Percentiles rank a stretch among this genome's conserved stretches.
Evolutionary conservation across 1,284 basidiomycete species (phyloP).

Genomic region (Filobasidium uniguttulatum): DNA sequence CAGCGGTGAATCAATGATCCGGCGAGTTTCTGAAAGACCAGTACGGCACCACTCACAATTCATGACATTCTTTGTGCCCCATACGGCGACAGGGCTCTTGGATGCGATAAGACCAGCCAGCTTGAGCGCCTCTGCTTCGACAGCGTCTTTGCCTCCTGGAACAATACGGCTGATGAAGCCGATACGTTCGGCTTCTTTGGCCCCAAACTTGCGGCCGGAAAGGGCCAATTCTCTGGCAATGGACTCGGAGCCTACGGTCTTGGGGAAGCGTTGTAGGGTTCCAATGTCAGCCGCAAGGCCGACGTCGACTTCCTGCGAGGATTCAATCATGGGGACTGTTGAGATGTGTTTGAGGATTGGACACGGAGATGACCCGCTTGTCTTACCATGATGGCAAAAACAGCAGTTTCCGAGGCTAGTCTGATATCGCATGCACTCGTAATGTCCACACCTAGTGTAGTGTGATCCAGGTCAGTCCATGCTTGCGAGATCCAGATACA

Average conservation of each 20-base stretch:
- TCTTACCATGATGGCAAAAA: conserved; percentile 41
- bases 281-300: conserved; percentile 85
- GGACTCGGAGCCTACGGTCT: conserved; percentile 65
- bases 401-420: conserved; percentile 49
- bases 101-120: conserved; percentile 53
- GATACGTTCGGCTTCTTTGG: conserved; percentile 54
- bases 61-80: conserved; percentile 64
- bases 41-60: conserved; percentile 7
- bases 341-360: neutral
- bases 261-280: conserved; percentile 70
- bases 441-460: conserved; percentile 44
- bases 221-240: conserved; percentile 67
- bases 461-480: neutral
- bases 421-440: conserved; percentile 69
- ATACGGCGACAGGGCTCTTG: conserved; percentile 70
- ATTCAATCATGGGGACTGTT: neutral
- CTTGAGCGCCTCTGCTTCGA: conserved; percentile 45
- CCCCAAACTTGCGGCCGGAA: conserved; percentile 58
- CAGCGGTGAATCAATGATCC: neutral
- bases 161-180: conserved; percentile 69
- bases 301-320: conserved; percentile 66
- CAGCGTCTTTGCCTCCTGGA: conserved; percentile 47
- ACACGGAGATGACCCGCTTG: neutral
- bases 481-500: neutral
- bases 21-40: neutral